Percentiles rank a stretch among this genome's conserved stretches.
Conservation (phyloP, 352 stramenopile species). For the Phytophthora macrochlamydospora region DNA sequence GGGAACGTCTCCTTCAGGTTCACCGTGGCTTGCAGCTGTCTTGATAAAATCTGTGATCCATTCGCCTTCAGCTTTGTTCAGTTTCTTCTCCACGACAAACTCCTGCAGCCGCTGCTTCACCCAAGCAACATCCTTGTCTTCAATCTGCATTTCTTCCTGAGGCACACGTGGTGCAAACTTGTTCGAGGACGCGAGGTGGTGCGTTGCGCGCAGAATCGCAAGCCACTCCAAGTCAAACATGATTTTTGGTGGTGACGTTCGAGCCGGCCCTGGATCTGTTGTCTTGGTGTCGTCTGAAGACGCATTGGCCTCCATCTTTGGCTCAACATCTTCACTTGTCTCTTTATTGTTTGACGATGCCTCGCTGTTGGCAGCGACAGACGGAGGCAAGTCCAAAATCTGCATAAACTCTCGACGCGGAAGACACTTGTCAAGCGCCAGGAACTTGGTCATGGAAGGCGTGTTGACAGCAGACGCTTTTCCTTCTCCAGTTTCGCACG, state of each 20-base stretch:
- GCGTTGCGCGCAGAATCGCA: conserved; percentile 92
- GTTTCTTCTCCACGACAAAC: conserved; percentile 57
- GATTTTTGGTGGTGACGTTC: conserved; percentile 54
- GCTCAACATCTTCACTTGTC: conserved; percentile 11
- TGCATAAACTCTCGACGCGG: conserved; percentile 95
- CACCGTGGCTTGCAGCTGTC: conserved; percentile 67
- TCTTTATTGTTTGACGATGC: not conserved
- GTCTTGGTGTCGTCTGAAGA: conserved; percentile 5
- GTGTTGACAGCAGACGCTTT: conserved; percentile 9
- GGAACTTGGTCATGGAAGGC: conserved; percentile 37
- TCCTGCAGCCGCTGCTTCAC: conserved; percentile 57
- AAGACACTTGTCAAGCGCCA: conserved; percentile 99
- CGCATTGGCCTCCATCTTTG: conserved; percentile 7
- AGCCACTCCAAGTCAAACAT: conserved; percentile 96
- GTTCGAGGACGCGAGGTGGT: conserved; percentile 82
- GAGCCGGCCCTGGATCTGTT: not conserved
- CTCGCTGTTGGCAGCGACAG: not conserved
- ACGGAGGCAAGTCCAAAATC: conserved; percentile 82
- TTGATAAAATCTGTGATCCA: conserved; percentile 85
- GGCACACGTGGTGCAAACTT: conserved; percentile 72
- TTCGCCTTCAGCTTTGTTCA: conserved; percentile 56
- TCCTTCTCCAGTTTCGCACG: conserved; percentile 6
- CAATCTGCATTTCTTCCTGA: conserved; percentile 76
- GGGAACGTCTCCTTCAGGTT: conserved; percentile 36
- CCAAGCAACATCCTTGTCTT: conserved; percentile 79